These are phyloP conservation scores for Tribonema minus DNA, from an alignment of 108 stramenopile species.

Conservation along the genomic window DNA sequence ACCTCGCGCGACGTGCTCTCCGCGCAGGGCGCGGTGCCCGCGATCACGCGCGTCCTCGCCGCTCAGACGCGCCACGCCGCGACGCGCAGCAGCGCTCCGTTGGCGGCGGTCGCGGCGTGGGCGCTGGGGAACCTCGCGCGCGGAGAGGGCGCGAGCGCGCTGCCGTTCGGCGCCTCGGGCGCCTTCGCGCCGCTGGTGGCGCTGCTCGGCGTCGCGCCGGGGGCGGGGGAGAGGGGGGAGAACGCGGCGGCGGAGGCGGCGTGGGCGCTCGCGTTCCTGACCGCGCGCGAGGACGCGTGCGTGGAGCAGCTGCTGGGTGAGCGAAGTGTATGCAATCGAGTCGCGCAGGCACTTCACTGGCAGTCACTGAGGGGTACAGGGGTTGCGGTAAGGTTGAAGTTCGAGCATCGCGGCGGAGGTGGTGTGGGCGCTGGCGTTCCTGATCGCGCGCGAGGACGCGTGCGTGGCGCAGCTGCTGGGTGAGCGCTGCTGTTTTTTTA, in stretches of 20 bases:
- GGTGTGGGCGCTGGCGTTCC: slow-evolving; percentile 40
- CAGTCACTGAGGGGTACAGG: too few relatives aligned
- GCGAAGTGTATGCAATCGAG: too few relatives aligned
- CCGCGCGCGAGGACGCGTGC: slow-evolving; percentile 26
- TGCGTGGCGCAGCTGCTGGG: slow-evolving; percentile 11
- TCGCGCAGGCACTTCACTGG: too few relatives aligned
- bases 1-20: slow-evolving; percentile 17
- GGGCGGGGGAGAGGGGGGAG: not conserved
- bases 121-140: slow-evolving; percentile 48
- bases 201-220: not conserved
- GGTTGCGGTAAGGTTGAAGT: too few relatives aligned
- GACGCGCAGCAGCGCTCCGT: not conserved
- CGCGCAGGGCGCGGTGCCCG: slow-evolving; percentile 35
- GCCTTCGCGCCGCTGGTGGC: not conserved
- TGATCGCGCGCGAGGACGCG: slow-evolving; percentile 35
- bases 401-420: too few relatives aligned
- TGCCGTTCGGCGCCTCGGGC: slow-evolving; percentile 13
- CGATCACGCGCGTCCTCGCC: slow-evolving; percentile 26
- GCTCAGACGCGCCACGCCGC: not conserved
- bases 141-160: too few relatives aligned
- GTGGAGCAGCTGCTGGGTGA: slow-evolving; percentile 3
- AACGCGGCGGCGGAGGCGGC: slow-evolving; percentile 28
- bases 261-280: slow-evolving; percentile 45
- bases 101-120: slow-evolving; percentile 45
- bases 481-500: too few relatives aligned